These are phyloP conservation scores for Ophiostoma perfectum DNA, from an alignment of 2,329 filamentous ascomycete genomes.

Conservation along the genomic window DNA sequence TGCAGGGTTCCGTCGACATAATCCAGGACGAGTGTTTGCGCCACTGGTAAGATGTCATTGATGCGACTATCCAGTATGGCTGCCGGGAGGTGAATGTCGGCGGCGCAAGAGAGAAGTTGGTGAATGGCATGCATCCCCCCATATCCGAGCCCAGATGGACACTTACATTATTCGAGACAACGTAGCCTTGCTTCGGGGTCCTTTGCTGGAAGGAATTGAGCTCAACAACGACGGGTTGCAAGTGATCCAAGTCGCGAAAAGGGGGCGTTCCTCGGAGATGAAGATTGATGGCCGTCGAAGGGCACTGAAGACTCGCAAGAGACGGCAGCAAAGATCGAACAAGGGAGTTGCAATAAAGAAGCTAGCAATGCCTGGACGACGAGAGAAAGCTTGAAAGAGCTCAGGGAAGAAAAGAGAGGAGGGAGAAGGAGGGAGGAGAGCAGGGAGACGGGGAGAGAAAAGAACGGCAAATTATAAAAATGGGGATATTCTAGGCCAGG, in stretches of 20 bases:
- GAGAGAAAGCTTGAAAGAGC: constrained; percentile 14
- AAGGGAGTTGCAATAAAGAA: constrained; percentile 7
- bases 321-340: neutral
- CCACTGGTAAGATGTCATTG: neutral
- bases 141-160: neutral
- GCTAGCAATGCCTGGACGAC: constrained; percentile 12
- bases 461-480: constrained; percentile 20
- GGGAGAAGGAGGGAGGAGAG: constrained; percentile 8
- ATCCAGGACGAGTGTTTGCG: neutral
- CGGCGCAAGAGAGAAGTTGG: neutral
- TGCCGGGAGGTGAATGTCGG: neutral
- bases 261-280: neutral
- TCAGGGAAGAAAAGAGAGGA: constrained; percentile 15
- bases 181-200: constrained; percentile 1
- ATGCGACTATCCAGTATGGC: too few relatives aligned
- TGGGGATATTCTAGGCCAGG: constrained; percentile 17
- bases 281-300: neutral
- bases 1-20: neutral
- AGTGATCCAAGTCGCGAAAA: neutral
- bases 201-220: neutral
- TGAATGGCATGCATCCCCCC: neutral
- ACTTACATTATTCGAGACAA: neutral
- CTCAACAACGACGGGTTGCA: constrained; percentile 3
- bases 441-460: constrained; percentile 1
- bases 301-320: neutral